Evolutionary conservation across 2,329 filamentous ascomycete species (phyloP).

Genomic region (Sporothrix brasiliensis): DNA sequence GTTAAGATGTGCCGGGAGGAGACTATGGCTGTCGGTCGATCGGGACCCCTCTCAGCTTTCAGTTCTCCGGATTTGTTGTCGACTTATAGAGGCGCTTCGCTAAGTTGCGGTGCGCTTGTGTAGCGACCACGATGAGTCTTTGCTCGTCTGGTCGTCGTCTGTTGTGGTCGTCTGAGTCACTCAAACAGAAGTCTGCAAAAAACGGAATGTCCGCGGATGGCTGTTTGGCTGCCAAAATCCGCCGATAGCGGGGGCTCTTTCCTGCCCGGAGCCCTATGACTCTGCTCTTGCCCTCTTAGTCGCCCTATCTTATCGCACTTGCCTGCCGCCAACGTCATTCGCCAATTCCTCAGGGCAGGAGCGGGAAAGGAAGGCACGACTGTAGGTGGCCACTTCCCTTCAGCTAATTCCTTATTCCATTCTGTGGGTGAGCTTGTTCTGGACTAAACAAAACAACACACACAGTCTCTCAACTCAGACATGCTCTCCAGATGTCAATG

Average conservation of each 20-base stretch:
- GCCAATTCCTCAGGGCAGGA: conserved; percentile 9
- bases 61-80: background rate
- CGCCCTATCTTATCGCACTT: conserved; percentile 23
- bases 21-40: background rate
- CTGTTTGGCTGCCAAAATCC: conserved; percentile 1
- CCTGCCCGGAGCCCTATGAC: conserved; percentile 8
- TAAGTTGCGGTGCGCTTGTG: background rate
- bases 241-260: conserved; percentile 32
- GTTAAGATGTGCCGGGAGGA: background rate
- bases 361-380: background rate
- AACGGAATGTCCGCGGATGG: conserved; percentile 14
- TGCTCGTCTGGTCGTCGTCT: conserved; percentile 18
- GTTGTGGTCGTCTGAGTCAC: conserved; percentile 24
- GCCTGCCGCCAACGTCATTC: background rate
- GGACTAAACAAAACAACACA: background rate
- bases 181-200: conserved; percentile 1
- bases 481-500: background rate
- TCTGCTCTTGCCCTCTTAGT: conserved; percentile 14
- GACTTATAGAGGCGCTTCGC: background rate
- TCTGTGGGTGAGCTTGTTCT: background rate
- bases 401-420: no score
- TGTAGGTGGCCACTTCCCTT: background rate
- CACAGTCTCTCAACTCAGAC: background rate
- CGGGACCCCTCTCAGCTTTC: background rate
- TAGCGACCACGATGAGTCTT: background rate